Base-by-base conservation (phyloP, 768 basidiomycete species). In the Coprinellus aureogranulatus region DNA sequence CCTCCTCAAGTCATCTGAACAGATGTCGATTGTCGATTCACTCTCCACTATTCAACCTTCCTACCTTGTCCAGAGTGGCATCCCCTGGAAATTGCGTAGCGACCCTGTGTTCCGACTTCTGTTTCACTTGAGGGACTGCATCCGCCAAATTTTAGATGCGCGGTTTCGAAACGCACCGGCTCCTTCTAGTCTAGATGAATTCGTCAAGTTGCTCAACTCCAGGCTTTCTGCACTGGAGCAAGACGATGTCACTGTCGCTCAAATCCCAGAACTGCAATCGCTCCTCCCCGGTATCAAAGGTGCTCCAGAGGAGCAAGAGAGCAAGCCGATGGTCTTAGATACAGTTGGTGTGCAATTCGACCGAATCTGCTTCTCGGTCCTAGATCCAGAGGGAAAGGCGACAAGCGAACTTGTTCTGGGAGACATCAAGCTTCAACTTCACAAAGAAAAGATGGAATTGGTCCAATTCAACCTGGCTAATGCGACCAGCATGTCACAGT, bases 31-130 rank as follows among this genome's bases (percentile, higher is more conserved):
- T 27, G 76, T 90, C 6, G 90, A 94, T 66, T 89, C 90, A 8
- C 76, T 92, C 14, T 93, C 92, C 22, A 84, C 89, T 30, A 90
- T 86, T 28, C 90, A 93, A 48, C 89, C 91, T 5, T 93, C 92
- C 2, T 92, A 84, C 66, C 79, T 95, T 31, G 83, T 94, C 25
- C 91, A 91, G 66, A 82, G 78, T 45, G 92, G 92, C 4, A 70
- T 78, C 9, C 88, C 90, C 8, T 81, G 88, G 46, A 67, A 77
- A 34, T 67, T 92, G 49, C 88, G 94, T 25, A 81, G 81, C 25
- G 86, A 90, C 60, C 71, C 81, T 0, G 78, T 81, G 1, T 94
- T 93, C 77, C 86, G 85, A 62, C 83, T 95, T 52, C 72, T 95
- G 22, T 86, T 89, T 59, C 87, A 92, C 64, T 77, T 96, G 26